These are phyloP conservation scores for Crepidotus variabilis DNA, from an alignment of 768 basidiomycete species.

Conservation along the genomic window DNA sequence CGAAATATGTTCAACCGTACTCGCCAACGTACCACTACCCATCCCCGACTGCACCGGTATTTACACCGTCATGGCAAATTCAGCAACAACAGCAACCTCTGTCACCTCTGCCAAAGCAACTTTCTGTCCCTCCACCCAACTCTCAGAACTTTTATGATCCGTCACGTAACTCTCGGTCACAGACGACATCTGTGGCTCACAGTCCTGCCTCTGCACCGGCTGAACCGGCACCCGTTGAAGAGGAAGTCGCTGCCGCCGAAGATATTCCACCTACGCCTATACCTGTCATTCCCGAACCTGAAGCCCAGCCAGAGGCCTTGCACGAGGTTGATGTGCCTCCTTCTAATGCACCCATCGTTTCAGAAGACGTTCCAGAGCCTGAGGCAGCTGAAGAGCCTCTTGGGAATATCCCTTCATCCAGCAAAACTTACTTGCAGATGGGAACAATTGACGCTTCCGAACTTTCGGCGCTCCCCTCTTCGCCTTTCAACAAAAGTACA, in stretches of 20 bases:
- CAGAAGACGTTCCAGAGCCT: not conserved
- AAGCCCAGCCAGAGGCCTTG: not conserved
- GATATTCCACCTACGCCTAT: conserved; percentile 2
- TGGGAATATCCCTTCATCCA: conserved; percentile 3
- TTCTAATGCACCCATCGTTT: not conserved
- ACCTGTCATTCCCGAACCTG: not conserved
- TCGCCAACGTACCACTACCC: conserved; percentile 32
- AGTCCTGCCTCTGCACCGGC: conserved; percentile 1
- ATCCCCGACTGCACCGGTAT: conserved; percentile 31
- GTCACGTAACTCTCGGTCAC: conserved; percentile 4
- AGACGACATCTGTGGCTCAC: conserved; percentile 2
- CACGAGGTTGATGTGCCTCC: not conserved
- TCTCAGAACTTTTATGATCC: conserved; percentile 18
- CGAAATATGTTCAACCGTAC: conserved; percentile 26
- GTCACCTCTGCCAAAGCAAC: conserved; percentile 63
- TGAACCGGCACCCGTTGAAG: not conserved
- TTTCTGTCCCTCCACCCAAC: conserved; percentile 41
- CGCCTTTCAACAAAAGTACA: conserved; percentile 7
- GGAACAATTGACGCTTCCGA: conserved; percentile 24
- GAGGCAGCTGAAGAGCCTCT: not conserved
- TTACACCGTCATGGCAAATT: conserved; percentile 41
- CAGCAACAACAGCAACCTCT: conserved; percentile 31
- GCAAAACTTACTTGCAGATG: conserved; percentile 22
- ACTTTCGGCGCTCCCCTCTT: conserved; percentile 9
- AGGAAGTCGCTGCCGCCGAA: not conserved